phyloP scores from a whole-genome alignment of 169 alveolate species.

The Eimeria sp. region DNA sequence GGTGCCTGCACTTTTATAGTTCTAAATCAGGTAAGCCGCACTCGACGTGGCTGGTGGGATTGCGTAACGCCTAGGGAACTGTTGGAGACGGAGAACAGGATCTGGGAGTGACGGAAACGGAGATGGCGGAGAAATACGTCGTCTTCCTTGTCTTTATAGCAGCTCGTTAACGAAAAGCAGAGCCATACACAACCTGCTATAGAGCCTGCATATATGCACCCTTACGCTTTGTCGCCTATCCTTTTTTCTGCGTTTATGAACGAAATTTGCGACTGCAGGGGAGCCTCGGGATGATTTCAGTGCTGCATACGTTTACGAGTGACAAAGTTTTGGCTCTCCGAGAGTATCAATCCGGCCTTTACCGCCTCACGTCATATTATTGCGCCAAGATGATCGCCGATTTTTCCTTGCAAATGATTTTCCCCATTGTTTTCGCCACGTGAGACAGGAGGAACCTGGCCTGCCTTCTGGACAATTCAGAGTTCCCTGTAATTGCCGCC shows the following conservation, averaged over 20 bases:
- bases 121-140: background rate
- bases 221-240: background rate
- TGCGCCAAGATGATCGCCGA: constrained; percentile 80
- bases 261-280: constrained; percentile 30
- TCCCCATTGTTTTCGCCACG: constrained; percentile 82
- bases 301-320: constrained; percentile 79
- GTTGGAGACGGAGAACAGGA: background rate
- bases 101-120: background rate
- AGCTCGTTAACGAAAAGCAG: no score
- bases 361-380: constrained; percentile 76
- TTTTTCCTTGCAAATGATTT: constrained; percentile 69
- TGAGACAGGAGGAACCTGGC: constrained; percentile 11
- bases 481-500: background rate
- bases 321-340: constrained; percentile 80
- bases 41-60: background rate
- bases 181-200: no score
- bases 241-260: background rate
- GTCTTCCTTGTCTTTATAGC: background rate
- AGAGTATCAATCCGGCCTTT: constrained; percentile 80
- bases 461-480: background rate
- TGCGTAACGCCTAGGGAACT: background rate
- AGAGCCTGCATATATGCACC: background rate
- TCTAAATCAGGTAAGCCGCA: constrained; percentile 75
- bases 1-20: constrained; percentile 81
- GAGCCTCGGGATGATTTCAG: constrained; percentile 76